phyloP scores from a whole-genome alignment of 2,329 filamentous ascomycete species.

The Diaporthe ampelina region DNA sequence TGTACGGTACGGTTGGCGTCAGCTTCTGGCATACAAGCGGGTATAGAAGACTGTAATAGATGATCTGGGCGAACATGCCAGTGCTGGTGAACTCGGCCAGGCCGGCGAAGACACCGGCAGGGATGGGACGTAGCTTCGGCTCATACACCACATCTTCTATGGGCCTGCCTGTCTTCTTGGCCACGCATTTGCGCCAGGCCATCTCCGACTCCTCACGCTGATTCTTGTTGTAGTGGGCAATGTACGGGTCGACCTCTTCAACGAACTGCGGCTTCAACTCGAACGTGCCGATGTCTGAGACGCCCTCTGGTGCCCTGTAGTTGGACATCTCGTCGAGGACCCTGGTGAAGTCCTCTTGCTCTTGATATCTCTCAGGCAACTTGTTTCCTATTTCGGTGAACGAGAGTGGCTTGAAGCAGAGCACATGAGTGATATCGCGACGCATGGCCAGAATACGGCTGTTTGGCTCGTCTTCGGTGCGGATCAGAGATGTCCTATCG shows the following conservation, averaged over 20 bases:
- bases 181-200: constrained; percentile 88
- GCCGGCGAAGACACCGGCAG: constrained; percentile 81
- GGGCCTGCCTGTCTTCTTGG: constrained; percentile 86
- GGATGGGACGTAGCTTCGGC: constrained; percentile 83
- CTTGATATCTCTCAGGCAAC: constrained; percentile 89
- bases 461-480: constrained; percentile 74
- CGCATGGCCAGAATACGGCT: constrained; percentile 80
- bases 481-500: constrained; percentile 85
- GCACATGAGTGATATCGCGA: constrained; percentile 90
- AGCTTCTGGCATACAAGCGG: constrained; percentile 77
- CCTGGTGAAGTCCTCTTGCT: constrained; percentile 88
- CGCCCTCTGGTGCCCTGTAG: constrained; percentile 90
- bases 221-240: constrained; percentile 96
- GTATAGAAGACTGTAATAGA: constrained; percentile 90
- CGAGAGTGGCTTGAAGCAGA: constrained; percentile 96
- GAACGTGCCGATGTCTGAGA: constrained; percentile 94
- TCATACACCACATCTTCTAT: constrained; percentile 91
- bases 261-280: constrained; percentile 90
- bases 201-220: constrained; percentile 95
- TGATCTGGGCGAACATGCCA: constrained; percentile 88
- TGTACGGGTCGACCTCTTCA: constrained; percentile 93
- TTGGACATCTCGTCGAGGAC: constrained; percentile 89
- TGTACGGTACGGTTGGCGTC: constrained; percentile 82
- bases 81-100: constrained; percentile 86
- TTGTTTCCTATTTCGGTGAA: constrained; percentile 92